phyloP scores from a whole-genome alignment of 257 asterid genomes.

The Ligustrum vulgare region DNA sequence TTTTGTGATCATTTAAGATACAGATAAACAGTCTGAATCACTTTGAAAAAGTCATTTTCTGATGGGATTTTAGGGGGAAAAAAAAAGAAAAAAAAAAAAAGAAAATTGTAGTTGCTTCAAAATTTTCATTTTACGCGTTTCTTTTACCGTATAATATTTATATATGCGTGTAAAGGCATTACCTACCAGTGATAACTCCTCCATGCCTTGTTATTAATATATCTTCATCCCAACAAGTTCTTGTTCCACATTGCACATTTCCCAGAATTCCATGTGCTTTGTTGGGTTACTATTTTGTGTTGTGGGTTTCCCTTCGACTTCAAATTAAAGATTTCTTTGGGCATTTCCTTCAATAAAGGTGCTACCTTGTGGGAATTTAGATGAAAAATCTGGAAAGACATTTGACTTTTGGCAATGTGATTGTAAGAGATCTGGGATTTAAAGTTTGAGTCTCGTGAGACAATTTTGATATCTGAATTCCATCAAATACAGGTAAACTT shows the following conservation, averaged over 20 bases:
- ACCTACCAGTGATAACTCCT: conserved; percentile 46
- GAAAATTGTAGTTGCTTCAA: not conserved
- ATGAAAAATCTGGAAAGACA: not conserved
- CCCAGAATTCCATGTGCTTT: conserved; percentile 37
- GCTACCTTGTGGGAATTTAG: not conserved
- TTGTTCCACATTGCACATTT: conserved; percentile 18
- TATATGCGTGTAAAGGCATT: conserved; percentile 24
- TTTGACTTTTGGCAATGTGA: conserved; percentile 13
- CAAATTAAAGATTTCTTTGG: conserved; percentile 24
- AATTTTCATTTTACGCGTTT: conserved; percentile 23
- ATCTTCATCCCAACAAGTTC: conserved; percentile 5
- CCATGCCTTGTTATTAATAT: conserved; percentile 38
- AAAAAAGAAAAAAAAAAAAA: not conserved
- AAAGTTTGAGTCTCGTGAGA: not conserved
- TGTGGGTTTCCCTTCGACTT: conserved; percentile 25
- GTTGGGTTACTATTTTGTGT: not conserved
- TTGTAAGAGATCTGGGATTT: conserved; percentile 36
- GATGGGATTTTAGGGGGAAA: not conserved
- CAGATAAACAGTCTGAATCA: conserved; percentile 36
- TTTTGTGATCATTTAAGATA: not conserved
- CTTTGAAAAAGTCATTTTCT: conserved; percentile 14
- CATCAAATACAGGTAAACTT: conserved; percentile 33
- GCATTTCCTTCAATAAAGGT: conserved; percentile 10
- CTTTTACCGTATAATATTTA: conserved; percentile 20
- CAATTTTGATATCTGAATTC: conserved; percentile 11